A percentile compares a stretch with the other conserved stretches of the same genome.
These are phyloP conservation scores for Takashimella koratensis DNA, from an alignment of 1,284 basidiomycete species.

Conservation along the genomic window DNA sequence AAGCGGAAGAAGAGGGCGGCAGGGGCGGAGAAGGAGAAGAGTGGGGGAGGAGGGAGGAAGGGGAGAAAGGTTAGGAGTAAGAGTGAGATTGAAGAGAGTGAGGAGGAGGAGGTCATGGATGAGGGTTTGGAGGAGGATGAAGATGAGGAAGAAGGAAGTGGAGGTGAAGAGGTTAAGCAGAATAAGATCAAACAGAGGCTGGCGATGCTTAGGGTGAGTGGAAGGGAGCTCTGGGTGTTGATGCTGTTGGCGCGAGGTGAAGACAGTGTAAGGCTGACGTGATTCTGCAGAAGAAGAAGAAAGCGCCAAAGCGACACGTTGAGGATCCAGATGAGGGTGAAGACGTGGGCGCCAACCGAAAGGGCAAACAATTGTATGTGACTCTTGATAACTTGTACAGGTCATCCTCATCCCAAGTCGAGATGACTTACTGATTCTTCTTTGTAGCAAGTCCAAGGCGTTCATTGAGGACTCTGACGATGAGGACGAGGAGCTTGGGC, in stretches of 20 bases:
- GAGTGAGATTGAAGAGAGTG: slow-evolving; percentile 23
- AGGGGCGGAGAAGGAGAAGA: slow-evolving; percentile 24
- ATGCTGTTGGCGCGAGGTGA: not conserved
- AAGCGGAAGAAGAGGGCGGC: slow-evolving; percentile 29
- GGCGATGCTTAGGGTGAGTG: slow-evolving; percentile 29
- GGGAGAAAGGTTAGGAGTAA: slow-evolving; percentile 27
- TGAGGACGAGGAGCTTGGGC: slow-evolving; percentile 3
- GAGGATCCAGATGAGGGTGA: slow-evolving; percentile 39
- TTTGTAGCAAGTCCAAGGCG: slow-evolving; percentile 43
- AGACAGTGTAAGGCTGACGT: slow-evolving; percentile 12
- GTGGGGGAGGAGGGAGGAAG: slow-evolving; percentile 19
- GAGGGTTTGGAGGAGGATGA: slow-evolving; percentile 28
- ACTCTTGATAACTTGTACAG: no score
- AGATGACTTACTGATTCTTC: no score
- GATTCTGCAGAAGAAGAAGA: slow-evolving; percentile 15
- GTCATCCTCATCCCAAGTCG: no score
- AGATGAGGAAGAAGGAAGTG: slow-evolving; percentile 14
- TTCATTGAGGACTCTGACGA: slow-evolving; percentile 44
- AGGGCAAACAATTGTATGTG: slow-evolving; percentile 38
- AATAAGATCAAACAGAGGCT: slow-evolving; percentile 17
- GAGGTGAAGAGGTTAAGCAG: slow-evolving; percentile 12
- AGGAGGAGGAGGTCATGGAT: slow-evolving; percentile 18
- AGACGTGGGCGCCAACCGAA: slow-evolving; percentile 21
- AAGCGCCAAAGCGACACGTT: slow-evolving; percentile 26
- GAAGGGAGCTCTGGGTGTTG: not conserved